phyloP scores from a whole-genome alignment of 345 rosid genomes.

The Populus ilicifolia region DNA sequence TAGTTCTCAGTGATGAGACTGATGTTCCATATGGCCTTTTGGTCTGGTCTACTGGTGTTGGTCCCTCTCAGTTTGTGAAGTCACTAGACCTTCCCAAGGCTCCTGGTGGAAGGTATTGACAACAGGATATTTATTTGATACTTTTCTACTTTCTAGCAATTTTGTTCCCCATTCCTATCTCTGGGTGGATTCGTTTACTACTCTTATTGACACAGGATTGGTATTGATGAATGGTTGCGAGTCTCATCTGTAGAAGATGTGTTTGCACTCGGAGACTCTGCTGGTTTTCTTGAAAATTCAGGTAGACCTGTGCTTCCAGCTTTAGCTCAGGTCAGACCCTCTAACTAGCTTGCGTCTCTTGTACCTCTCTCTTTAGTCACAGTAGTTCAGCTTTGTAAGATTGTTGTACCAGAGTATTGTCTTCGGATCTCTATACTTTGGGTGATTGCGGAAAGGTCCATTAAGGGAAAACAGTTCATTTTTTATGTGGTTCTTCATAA shows the following conservation, averaged over 20 bases:
- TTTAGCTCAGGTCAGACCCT: conserved; percentile 53
- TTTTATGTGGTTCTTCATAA: neutral
- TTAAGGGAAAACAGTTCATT: neutral
- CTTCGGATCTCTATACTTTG: neutral
- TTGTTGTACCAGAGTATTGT: no score
- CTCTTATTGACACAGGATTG: conserved; percentile 40
- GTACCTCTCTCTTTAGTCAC: neutral
- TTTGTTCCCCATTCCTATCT: neutral
- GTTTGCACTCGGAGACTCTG: conserved; percentile 68
- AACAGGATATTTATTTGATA: neutral
- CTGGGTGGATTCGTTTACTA: neutral
- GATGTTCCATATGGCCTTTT: conserved; percentile 76
- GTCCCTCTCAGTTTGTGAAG: conserved; percentile 62
- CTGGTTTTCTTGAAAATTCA: conserved; percentile 68
- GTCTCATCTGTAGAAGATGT: conserved; percentile 62
- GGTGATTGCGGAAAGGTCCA: neutral
- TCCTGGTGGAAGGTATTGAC: conserved; percentile 59
- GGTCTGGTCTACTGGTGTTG: conserved; percentile 97
- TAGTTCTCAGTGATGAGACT: conserved; percentile 54
- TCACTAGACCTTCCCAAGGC: conserved; percentile 53
- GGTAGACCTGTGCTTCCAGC: conserved; percentile 70
- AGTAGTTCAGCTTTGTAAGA: neutral
- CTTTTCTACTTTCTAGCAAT: neutral
- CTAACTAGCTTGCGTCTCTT: neutral
- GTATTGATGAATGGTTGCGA: conserved; percentile 58